Base-by-base conservation (phyloP, 2,329 filamentous ascomycete genomes). In the Microsporum ferrugineum region DNA sequence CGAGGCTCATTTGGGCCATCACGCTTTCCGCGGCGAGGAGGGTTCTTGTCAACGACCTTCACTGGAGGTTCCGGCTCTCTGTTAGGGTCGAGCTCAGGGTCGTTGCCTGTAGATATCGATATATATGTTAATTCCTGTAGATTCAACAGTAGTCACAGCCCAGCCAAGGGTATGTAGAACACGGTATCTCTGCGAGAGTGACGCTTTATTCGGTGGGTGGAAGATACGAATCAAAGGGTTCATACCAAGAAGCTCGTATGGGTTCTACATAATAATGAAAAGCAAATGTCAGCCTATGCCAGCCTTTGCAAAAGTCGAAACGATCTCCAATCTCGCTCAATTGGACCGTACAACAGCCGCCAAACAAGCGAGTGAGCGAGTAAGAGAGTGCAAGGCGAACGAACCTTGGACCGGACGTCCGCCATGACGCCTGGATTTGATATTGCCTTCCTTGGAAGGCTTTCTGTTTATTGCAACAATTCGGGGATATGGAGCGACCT, bases 241-340 rank as follows among this genome's bases (percentile, higher is more conserved):
- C 73, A 68, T 95, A 97, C 94, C 92, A 84, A 99, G 90, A 82
- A 95, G 87, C 84, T 94, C 92, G 84, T 89, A 97, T 75, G 89
- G 87, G 84, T 99, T 99, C 94, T 97, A 59, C 27, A 29, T 23
- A 17, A 49, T 17, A 59, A 62, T 31, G 41, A 17, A 61, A 27
- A 60, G 59, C n/a, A 43, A 36, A 57, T 60, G 65, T 71, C 65
- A 69, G 68, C 64, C 5, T 36, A 5, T 36, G 5, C 10, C 23
- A 29, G 17, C 23, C 60, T 23, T 23, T 23, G 17, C 17, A 23
- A 23, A 23, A 23, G 31, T 31, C 12, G 31, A 14, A 38, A 47
- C 10, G 47, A 60, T n/a, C 38, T 58, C 27, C 33, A n/a, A 60
- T 41, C 34, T 29, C 41, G 45, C 31, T 33, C 49, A 67, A 43